phyloP scores from a whole-genome alignment of 108 stramenopile genomes.

The Poteriospumella lacustris region DNA sequence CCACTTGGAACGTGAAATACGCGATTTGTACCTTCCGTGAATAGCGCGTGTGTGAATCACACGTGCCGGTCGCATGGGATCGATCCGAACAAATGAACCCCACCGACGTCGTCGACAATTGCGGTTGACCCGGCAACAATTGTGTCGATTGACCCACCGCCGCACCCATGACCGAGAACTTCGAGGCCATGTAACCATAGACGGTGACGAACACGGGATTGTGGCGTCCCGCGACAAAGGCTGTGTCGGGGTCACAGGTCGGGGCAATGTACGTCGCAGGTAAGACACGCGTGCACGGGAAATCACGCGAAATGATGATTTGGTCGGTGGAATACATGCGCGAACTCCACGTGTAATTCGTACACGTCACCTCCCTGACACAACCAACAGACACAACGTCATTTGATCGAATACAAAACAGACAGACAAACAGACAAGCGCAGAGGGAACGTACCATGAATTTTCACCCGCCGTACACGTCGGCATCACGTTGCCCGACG shows the following conservation, averaged over 20 bases:
- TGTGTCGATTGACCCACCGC: not conserved
- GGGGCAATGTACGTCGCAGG: not conserved
- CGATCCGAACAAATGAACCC: conserved; percentile 12
- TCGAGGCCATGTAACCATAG: not conserved
- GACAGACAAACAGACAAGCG: no score
- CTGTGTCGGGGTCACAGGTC: not conserved
- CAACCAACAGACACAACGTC: no score
- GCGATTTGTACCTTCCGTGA: not conserved
- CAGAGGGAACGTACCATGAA: no score
- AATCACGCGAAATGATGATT: conserved; percentile 17
- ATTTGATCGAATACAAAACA: no score
- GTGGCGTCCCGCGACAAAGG: not conserved
- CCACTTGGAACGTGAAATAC: conserved; percentile 18
- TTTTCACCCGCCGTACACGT: no score
- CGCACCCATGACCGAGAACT: not conserved
- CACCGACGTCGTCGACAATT: not conserved
- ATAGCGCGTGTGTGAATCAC: not conserved
- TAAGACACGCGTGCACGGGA: not conserved
- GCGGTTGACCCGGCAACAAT: conserved; percentile 4
- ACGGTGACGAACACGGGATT: not conserved
- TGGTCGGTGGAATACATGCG: not conserved
- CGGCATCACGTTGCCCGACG: not conserved
- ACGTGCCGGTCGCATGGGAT: not conserved
- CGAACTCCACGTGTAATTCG: conserved; percentile 22
- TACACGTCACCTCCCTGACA: conserved; percentile 2